Evolutionary conservation across 352 stramenopile genomes (phyloP).

Genomic region (Globisporangium paddicum): DNA sequence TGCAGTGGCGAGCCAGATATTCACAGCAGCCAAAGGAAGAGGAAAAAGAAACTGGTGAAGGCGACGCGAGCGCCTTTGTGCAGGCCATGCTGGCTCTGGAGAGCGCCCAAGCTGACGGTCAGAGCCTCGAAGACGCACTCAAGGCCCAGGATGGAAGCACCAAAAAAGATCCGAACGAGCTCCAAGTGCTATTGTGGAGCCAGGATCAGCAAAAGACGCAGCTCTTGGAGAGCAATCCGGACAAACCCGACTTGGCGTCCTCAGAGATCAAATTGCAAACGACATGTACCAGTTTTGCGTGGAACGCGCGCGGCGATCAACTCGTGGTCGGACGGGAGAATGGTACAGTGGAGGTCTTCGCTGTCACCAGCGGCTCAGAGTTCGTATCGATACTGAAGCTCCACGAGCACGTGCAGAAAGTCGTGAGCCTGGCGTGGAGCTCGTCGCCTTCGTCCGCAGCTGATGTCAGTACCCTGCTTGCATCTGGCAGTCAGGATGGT

Average conservation of each 20-base stretch:
- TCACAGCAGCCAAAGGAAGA: neutral
- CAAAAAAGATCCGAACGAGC: constrained; percentile 7
- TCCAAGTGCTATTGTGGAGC: constrained; percentile 43
- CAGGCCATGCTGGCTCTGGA: constrained; percentile 49
- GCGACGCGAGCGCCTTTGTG: constrained; percentile 22
- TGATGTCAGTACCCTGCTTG: constrained; percentile 19
- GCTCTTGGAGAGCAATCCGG: constrained; percentile 35
- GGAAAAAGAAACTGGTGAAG: neutral
- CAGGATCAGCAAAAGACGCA: constrained; percentile 19
- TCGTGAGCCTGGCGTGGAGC: constrained; percentile 43
- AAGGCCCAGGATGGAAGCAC: constrained; percentile 23
- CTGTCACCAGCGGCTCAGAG: neutral
- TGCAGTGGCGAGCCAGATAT: constrained; percentile 38
- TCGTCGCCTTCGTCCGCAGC: neutral
- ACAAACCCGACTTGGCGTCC: constrained; percentile 24
- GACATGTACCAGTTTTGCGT: constrained; percentile 23
- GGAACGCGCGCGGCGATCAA: constrained; percentile 16
- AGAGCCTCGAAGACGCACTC: constrained; percentile 48
- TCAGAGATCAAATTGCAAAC: constrained; percentile 12
- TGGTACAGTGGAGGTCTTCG: constrained; percentile 42
- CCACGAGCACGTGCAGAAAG: constrained; percentile 50
- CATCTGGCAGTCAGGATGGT: constrained; percentile 42
- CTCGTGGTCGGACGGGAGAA: constrained; percentile 37
- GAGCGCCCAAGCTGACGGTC: constrained; percentile 35
- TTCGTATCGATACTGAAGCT: constrained; percentile 16